These are phyloP conservation scores for Ascochyta koolunga DNA, from an alignment of 2,329 filamentous ascomycete species.

Conservation along the genomic window DNA sequence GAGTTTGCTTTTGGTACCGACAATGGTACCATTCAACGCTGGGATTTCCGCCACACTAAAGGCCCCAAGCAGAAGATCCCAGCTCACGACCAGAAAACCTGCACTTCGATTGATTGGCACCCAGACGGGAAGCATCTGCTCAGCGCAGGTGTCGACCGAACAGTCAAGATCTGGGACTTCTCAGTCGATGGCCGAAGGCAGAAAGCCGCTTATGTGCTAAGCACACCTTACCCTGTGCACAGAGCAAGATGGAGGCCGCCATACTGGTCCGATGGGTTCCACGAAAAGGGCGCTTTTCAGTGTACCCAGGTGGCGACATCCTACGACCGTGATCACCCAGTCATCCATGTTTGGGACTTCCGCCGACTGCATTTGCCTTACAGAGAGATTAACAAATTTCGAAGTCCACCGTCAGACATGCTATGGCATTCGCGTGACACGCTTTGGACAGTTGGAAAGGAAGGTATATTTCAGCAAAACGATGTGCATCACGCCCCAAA, in stretches of 20 bases:
- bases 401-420: constrained; percentile 63
- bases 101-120: constrained; percentile 70
- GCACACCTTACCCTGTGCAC: constrained; percentile 65
- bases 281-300: constrained; percentile 61
- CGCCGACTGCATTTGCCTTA: constrained; percentile 67
- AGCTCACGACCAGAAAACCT: constrained; percentile 63
- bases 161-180: constrained; percentile 69
- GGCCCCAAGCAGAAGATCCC: constrained; percentile 65
- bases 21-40: constrained; percentile 67
- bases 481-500: constrained; percentile 66
- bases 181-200: constrained; percentile 62
- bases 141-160: constrained; percentile 67
- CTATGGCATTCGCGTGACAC: constrained; percentile 69
- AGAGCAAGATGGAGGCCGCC: constrained; percentile 68
- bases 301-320: constrained; percentile 67
- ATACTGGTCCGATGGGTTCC: constrained; percentile 59
- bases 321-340: constrained; percentile 66
- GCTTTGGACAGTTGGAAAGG: constrained; percentile 67
- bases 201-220: constrained; percentile 64
- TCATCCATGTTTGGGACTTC: constrained; percentile 69
- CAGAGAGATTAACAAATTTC: constrained; percentile 63
- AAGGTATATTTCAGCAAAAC: constrained; percentile 67
- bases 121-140: constrained; percentile 69
- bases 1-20: constrained; percentile 70
- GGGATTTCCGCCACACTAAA: constrained; percentile 66